Base-by-base conservation (phyloP, 2,329 filamentous ascomycete genomes). In the Zasmidium cellare region DNA sequence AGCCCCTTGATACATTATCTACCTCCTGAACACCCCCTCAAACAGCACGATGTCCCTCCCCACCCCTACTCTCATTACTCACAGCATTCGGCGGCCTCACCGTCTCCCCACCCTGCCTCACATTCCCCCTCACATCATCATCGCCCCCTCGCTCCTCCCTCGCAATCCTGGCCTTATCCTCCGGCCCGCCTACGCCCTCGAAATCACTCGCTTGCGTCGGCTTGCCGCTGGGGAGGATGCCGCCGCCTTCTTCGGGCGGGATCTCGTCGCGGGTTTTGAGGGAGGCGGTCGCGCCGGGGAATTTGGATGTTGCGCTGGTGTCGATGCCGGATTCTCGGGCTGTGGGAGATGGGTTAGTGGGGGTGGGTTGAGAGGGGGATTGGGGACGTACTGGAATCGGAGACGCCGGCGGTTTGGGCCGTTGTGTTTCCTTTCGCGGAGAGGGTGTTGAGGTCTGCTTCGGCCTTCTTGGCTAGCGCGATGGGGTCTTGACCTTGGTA, bases 261-360 rank as follows among this genome's bases (percentile, higher is more conserved):
- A 81, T 82, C 2, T 70, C 71, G 24, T 79, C 78, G 2, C 73
- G 76, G 3, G 75, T 77, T 41, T 79, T 79, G 61, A 77, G 74
- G 31, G 65, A 75, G 14, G 80, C 78, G 12, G 67, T 64, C 20
- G 71, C 70, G 57, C 79, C 79, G 16, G 79, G 77, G 69, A 81
- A 82, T 45, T 75, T 76, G 35, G 66, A 53, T 16, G 65, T 65
- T 9, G 72, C 75, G 58, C 63, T 61, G n/a, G 74, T 69, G 69
- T 82, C 74, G 67, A 82, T 71, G 66, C 78, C 79, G 52, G 79
- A 81, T 61, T 81, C 79, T 47, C 48, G 63, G 41, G 74, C 78
- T 81, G 56, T 24, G 12, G 6, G 44, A 53, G 19, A 51, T 55
- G 23, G 22, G 46, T 35, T 35, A 20, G 25, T 14, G 19, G 51